phyloP scores from a whole-genome alignment of 495 filamentous ascomycete genomes.

The Glonium stellatum region DNA sequence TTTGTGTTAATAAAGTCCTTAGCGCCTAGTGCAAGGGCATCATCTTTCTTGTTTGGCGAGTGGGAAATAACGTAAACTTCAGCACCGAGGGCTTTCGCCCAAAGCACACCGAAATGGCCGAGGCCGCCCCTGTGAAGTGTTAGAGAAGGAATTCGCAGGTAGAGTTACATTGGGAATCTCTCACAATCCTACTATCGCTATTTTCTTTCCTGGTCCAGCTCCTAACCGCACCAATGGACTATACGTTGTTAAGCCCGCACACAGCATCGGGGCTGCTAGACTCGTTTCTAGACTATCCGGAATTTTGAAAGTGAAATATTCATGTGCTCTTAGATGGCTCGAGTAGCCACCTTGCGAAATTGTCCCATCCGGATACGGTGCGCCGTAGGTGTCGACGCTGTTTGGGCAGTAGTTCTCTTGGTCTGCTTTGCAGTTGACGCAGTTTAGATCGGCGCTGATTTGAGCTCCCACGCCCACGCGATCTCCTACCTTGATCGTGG shows the following conservation, averaged over 20 bases:
- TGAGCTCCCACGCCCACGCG: slow-evolving; percentile 77
- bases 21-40: slow-evolving; percentile 39
- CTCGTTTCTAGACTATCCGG: slow-evolving; percentile 62
- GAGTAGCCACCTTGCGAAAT: slow-evolving; percentile 60
- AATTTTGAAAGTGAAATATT: slow-evolving; percentile 74
- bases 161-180: slow-evolving; percentile 3
- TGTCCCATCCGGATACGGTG: slow-evolving; percentile 57
- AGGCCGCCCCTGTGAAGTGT: slow-evolving; percentile 33
- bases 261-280: slow-evolving; percentile 79
- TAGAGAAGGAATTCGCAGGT: neutral
- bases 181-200: slow-evolving; percentile 65
- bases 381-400: slow-evolving; percentile 59
- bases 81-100: slow-evolving; percentile 39
- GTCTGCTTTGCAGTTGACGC: slow-evolving; percentile 58
- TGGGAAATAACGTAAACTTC: slow-evolving; percentile 42
- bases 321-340: slow-evolving; percentile 65
- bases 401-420: slow-evolving; percentile 78
- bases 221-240: slow-evolving; percentile 69
- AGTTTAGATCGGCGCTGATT: slow-evolving; percentile 63
- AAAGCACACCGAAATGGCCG: slow-evolving; percentile 41
- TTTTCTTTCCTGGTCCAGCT: slow-evolving; percentile 70
- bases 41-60: slow-evolving; percentile 38
- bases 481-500: slow-evolving; percentile 61
- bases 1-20: slow-evolving; percentile 39
- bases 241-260: slow-evolving; percentile 77